Evolutionary conservation across 768 basidiomycete genomes (phyloP), one percentile per base, ranked within the genome.

Genomic region (Hortiboletus flavorubellus): DNA sequence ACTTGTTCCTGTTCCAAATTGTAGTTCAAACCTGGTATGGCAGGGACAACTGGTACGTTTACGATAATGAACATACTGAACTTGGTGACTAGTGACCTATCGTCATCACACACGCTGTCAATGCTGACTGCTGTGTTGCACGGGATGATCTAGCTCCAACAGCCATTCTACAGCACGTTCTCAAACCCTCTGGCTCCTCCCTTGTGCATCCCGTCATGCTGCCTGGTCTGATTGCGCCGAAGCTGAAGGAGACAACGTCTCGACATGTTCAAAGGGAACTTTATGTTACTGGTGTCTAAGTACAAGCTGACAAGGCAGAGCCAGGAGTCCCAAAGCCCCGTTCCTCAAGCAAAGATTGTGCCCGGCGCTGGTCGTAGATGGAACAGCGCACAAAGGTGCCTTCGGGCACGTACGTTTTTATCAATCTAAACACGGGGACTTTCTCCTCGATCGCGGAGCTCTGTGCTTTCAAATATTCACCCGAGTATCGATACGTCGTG

Each of bases 331-430:
- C 18, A 44, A 2, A 42, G 11, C 10, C 57, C 44, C n/a, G 26
- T 44, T 33, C 56, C 55, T 2, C 46, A 59, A 34, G 55, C 57
- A 45, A 54, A 47, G 12, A 18, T 55, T 3, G 2, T 44, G 11
- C 64, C 64, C 64, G 7, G 30, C 12, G 2, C 53, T 62, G 30
- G 18, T 55, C 9, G 44, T 66, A 8, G 63, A 67, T 23, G 65
- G 64, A 38, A 33, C 59, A 35, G 53, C 55, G 4, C 58, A 58
- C n/a, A 41, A 67, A 53, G 40, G 47, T 55, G 31, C 60, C 60
- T 4, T 62, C 60, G 0, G 46, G 46, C 34, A 66, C 67, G 63
- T 67, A 1, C 65, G 65, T 18, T 2, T 21, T 67, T 51, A 66
- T 66, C 15, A 49, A 64, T 51, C 26, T 67, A 7, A 41, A 46